Base-by-base conservation (phyloP, 805 yeast species). In the Yarrowia deformans region DNA sequence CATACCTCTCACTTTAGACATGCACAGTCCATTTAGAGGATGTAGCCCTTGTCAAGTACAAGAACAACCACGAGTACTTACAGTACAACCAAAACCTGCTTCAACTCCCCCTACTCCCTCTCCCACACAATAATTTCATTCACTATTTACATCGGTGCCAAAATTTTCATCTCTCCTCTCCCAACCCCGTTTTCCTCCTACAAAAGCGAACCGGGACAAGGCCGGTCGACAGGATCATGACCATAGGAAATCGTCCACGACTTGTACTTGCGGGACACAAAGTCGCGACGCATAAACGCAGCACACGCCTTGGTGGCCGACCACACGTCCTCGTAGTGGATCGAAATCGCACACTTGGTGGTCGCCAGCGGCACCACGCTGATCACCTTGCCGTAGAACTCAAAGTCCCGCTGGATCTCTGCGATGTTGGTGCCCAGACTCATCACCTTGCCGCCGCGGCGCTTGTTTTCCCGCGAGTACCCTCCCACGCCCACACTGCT, bases 351-450 rank as follows among this genome's bases (percentile, higher is more conserved):
- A 29, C 56, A 49, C 56, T 49, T 35, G 37, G 40, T 9, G 7
- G 56, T 48, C 39, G 68, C 56, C 68, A 63, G 48, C n/a, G 68
- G 68, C 29, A 63, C 46, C 32, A 63, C 68, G 45, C 46, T 37
- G 14, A 63, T 63, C 43, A 63, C 56, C 48, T 48, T 63, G 43
- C 68, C 68, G 29, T 63, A 63, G 35, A 48, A 37, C 55, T 49
- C 56, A 40, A 63, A 63, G 48, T 63, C 68, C 56, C 48, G 43
- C 48, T 39, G 45, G n/a, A 63, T 63, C 48, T 63, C 68, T 29
- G 43, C 56, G 40, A 63, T 39, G 56, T 45, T 60, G 66, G 66
- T 60, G 50, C 52, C 52, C 52, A 60, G 52, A 29, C 52, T 43
- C 66, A 60, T 34, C 1, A 60, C 35, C 66, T 60, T 60, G 42